Base-by-base conservation (phyloP, 352 stramenopile species). In the Phytophthora lateralis region DNA sequence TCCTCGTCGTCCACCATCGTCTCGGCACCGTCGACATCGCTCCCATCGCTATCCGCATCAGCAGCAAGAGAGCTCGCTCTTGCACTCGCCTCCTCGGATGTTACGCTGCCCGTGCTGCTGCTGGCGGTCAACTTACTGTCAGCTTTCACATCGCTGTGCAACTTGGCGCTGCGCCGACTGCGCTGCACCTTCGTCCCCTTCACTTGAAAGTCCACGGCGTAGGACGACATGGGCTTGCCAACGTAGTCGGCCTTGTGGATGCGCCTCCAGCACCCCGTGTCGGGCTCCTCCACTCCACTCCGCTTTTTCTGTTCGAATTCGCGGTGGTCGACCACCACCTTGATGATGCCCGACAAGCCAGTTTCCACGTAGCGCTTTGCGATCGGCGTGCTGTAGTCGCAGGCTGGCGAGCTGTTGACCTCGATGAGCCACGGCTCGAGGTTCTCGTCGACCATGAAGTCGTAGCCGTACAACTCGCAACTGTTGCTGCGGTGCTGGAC, bases 401-500 rank as follows among this genome's bases (percentile, higher is more conserved):
- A 98, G 11, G 92, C 93, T 1, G 93, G 93, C 20, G 86, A 97
- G 65, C 78, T 96, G 69, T 98, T 98, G 32, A 98, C 90, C 54
- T 97, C 91, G 51, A 98, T 97, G 24, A 98, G 80, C 91, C 89
- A 97, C 47, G 88, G 83, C 37, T 73, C 78, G 29, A 95, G 66
- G 9, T 81, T 63, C 15, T 93, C 77, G 71, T 98, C 90, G 35
- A 98, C 47, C 93, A 98, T 98, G 42, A 98, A 98, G 60, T 98
- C 93, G 71, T 96, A 98, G 12, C 93, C 92, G 54, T 96, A 98
- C 15, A 98, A 67, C 62, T 98, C 93, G 63, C 90, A 98, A 34
- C 76, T 93, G 61, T 97, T 97, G 44, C 80, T 79, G 47, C 93
- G 90, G 44, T 96, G 80, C 58, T 96, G 76, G 17, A 98, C 78